Conservation (phyloP, 331 rosid species). For the Dryas integrifolia region DNA sequence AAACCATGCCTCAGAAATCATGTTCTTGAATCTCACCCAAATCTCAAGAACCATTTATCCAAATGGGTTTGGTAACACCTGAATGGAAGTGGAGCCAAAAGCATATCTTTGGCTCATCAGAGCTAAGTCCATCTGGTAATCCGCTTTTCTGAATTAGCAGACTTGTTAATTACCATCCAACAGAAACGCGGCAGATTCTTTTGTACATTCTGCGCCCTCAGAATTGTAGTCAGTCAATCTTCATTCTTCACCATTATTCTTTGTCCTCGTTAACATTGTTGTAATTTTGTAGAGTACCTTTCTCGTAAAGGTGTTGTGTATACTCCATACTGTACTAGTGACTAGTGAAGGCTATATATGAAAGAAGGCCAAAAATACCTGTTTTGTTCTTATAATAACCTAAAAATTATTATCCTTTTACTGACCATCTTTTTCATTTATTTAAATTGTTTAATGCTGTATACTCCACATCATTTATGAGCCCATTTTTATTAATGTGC, state of each 20-base stretch:
- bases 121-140: not conserved
- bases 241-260: not conserved
- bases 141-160: not conserved
- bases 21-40: not conserved
- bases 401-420: no score
- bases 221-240: not conserved
- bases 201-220: constrained; percentile 10
- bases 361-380: no score
- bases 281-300: not conserved
- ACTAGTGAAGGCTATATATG: not conserved
- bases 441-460: no score
- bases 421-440: no score
- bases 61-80: not conserved
- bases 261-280: not conserved
- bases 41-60: not conserved
- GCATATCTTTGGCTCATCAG: not conserved
- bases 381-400: no score
- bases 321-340: not conserved
- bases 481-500: no score
- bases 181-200: not conserved
- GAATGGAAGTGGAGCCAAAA: not conserved
- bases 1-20: not conserved
- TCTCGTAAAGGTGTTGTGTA: not conserved
- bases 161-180: not conserved
- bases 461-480: no score